Conservation (phyloP, 208 protist genomes). For the Leishmania martiniquensis region DNA sequence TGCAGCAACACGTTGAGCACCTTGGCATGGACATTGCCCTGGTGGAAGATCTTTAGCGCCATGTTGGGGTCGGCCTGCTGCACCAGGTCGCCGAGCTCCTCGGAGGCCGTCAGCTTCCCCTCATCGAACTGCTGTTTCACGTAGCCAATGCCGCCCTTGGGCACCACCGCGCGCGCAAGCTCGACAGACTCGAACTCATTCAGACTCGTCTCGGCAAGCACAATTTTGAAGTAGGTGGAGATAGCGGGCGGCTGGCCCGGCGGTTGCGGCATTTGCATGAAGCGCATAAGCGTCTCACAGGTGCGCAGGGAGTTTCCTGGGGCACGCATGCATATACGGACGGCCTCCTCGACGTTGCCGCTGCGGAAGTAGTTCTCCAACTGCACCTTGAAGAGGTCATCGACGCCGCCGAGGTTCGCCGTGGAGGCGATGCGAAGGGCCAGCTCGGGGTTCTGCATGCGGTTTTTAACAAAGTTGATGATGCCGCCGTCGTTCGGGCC, state of each 20-base stretch:
- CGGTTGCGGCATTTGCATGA: slow-evolving; percentile 78
- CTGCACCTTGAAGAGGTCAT: slow-evolving; percentile 96
- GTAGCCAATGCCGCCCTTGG: slow-evolving; percentile 85
- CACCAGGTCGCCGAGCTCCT: slow-evolving; percentile 99
- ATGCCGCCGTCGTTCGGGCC: slow-evolving; percentile 97
- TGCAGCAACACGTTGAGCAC: slow-evolving; percentile 95
- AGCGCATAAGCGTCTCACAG: slow-evolving; percentile 95
- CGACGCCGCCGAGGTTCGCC: slow-evolving; percentile 97
- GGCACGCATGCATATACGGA: slow-evolving; percentile 95
- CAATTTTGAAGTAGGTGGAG: slow-evolving; percentile 98
- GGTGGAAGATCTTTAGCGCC: slow-evolving; percentile 98
- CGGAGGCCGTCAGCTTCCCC: slow-evolving; percentile 98
- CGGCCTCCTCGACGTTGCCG: slow-evolving; percentile 95
- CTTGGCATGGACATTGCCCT: slow-evolving; percentile 93
- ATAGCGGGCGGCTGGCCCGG: slow-evolving; percentile 95
- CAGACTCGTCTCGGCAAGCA: slow-evolving; percentile 96
- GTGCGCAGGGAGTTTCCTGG: slow-evolving; percentile 96
- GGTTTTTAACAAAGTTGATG: slow-evolving; percentile 96
- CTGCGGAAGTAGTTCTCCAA: slow-evolving; percentile 95
- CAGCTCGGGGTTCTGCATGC: slow-evolving; percentile 94
- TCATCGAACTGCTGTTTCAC: slow-evolving; percentile 99
- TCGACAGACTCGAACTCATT: slow-evolving; percentile 99
- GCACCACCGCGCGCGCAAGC: slow-evolving; percentile 96
- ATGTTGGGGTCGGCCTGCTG: slow-evolving; percentile 88
- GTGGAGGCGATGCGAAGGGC: slow-evolving; percentile 96